Percentiles rank a stretch among this genome's conserved stretches.
Conservation (phyloP, 441 rosid genomes). For the Cnidoscolus chayamansa region DNA sequence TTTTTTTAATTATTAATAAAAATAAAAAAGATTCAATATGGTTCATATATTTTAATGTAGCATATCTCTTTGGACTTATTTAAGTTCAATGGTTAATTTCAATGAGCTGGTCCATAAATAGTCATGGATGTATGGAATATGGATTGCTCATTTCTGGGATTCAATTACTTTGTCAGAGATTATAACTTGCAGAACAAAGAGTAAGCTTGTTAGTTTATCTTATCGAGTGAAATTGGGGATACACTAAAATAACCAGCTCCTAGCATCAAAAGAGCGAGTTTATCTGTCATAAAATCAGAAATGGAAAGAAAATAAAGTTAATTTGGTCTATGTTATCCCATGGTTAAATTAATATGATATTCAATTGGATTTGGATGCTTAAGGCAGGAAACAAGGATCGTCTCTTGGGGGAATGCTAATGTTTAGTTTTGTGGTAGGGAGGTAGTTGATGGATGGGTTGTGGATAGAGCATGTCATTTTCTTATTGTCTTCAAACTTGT, state of each 20-base stretch:
- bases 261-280: neutral
- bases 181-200: neutral
- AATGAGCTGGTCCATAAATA: slow-evolving; percentile 1
- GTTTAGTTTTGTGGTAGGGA: neutral
- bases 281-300: neutral
- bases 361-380: neutral
- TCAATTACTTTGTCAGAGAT: neutral
- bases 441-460: neutral
- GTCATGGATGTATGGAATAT: neutral
- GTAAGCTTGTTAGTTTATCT: neutral
- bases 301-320: neutral
- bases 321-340: neutral
- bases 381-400: neutral
- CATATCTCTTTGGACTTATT: neutral
- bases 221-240: neutral
- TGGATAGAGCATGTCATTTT: neutral
- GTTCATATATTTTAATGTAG: neutral
- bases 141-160: slow-evolving; percentile 6
- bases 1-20: neutral
- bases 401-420: neutral
- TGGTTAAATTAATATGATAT: neutral
- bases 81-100: neutral
- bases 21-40: neutral
- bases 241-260: neutral
- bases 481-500: neutral